A percentile compares a stretch with the other conserved stretches of the same genome.
These are phyloP conservation scores for Pyrenula aspistea DNA, from an alignment of 495 filamentous ascomycete species.

Conservation along the genomic window DNA sequence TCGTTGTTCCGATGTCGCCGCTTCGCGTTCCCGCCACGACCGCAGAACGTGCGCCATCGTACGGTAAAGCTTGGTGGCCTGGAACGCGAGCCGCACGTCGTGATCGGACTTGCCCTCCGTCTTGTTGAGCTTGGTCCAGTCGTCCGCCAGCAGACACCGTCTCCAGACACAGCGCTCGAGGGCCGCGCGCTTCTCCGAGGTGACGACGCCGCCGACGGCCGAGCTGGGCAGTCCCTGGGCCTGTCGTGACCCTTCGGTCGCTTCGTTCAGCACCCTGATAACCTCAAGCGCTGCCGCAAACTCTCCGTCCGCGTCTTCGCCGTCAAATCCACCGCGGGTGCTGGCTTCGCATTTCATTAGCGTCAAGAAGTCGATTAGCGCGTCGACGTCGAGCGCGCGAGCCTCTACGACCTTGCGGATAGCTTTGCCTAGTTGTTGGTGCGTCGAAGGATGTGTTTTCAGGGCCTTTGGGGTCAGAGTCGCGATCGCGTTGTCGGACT, in stretches of 20 bases:
- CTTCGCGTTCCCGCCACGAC: background rate
- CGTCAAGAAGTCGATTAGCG: background rate
- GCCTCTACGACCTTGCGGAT: background rate
- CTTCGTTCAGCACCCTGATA: background rate
- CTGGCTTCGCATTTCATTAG: background rate
- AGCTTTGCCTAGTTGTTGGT: background rate
- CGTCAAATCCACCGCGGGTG: background rate
- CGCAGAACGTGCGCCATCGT: background rate
- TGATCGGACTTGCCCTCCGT: background rate
- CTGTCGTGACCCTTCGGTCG: no score
- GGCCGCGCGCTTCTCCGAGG: background rate
- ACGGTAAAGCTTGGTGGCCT: background rate
- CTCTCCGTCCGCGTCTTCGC: background rate
- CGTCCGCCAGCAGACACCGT: background rate
- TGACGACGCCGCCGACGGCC: background rate
- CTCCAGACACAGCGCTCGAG: background rate
- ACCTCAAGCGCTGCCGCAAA: background rate
- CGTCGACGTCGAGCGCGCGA: background rate
- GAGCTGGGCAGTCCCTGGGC: background rate
- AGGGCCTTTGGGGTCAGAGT: background rate
- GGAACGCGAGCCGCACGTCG: background rate
- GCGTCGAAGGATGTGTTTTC: background rate
- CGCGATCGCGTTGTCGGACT: background rate
- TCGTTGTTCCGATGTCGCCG: background rate
- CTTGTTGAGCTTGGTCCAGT: background rate